Evolutionary conservation across 2,329 filamentous ascomycete species (phyloP), one percentile per base, ranked within the genome.

Genomic region (Byssothecium circinans): DNA sequence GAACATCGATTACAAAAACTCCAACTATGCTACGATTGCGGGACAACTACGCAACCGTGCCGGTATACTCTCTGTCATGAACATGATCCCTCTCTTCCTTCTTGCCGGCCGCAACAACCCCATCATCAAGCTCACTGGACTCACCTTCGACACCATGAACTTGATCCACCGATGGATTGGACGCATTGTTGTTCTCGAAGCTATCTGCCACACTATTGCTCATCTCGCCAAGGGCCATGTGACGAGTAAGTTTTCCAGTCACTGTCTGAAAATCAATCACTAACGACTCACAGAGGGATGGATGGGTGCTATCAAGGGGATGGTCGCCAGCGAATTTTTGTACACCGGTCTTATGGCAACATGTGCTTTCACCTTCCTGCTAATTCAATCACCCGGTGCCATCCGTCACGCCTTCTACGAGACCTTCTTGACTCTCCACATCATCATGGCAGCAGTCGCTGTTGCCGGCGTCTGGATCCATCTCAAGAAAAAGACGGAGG

Each of bases 111-210:
- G 88, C 59, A 91, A 91, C 74, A 91, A 91, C 72, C 87, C 87
- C 18, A 76, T 92, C 55, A 89, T 91, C 64, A 77, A 77, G 51
- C 75, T 87, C 56, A 78, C 89, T 43, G 83, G 84, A 52, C 84
- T 91, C 54, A 88, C 86, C 3, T 92, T 91, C 68, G 88, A 92
- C 69, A 89, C 86, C 1, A 91, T 88, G 78, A 92, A 91, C 74
- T 73, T 92, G 52, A 77, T 91, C 48, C 88, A 92, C 71, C 82
- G 88, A 52, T 91, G 88, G 88, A 81, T 90, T 53, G 88, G 88
- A 58, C 83, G 88, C 32, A 88, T 91, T 50, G 86, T 88, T 20
- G 79, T 87, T 15, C 72, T 89, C 12, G 86, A 92, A 67, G 78
- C 84, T 8, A 57, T 91, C 33, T 75, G 80, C 23, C 88, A 91